Evolutionary conservation across 2,329 filamentous ascomycete genomes (phyloP), one percentile per base, ranked within the genome.

Genomic region (Conoideocrella luteorostrata): DNA sequence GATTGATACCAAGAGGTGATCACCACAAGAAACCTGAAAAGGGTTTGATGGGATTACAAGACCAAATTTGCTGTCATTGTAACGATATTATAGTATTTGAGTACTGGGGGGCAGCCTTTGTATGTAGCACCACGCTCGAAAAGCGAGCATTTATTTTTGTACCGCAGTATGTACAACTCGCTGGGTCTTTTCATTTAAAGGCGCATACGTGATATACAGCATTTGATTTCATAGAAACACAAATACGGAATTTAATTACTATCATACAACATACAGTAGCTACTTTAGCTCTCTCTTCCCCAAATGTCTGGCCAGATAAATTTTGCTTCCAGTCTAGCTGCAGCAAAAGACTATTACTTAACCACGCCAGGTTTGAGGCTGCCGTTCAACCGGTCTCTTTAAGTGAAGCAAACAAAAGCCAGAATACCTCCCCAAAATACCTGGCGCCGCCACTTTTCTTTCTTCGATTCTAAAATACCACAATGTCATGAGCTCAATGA

Each of bases 1-100:
- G 2, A 64, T 63, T 23, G 52, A 56, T 22, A 54, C 60, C 15
- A 56, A 54, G 35, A 43, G 22, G 34, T 22, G 29, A 22, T n/a
- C n/a, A n/a, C n/a, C n/a, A n/a, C n/a, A n/a, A n/a, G n/a, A n/a
- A n/a, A n/a, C n/a, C n/a, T n/a, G n/a, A n/a, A n/a, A n/a, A n/a
- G n/a, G n/a, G n/a, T n/a, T n/a, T n/a, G n/a, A n/a, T n/a, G n/a
- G n/a, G n/a, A n/a, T n/a, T n/a, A n/a, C n/a, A n/a, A n/a, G n/a
- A n/a, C n/a, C n/a, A n/a, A n/a, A n/a, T n/a, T n/a, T n/a, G n/a
- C n/a, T n/a, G n/a, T n/a, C n/a, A n/a, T n/a, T n/a, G n/a, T n/a
- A n/a, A n/a, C n/a, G n/a, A n/a, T n/a, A n/a, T n/a, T n/a, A n/a
- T n/a, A n/a, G n/a, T n/a, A n/a, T n/a, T n/a, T n/a, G n/a, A n/a